These are phyloP conservation scores for Phytopythium helicoides DNA, from an alignment of 352 stramenopile genomes.

Conservation along the genomic window DNA sequence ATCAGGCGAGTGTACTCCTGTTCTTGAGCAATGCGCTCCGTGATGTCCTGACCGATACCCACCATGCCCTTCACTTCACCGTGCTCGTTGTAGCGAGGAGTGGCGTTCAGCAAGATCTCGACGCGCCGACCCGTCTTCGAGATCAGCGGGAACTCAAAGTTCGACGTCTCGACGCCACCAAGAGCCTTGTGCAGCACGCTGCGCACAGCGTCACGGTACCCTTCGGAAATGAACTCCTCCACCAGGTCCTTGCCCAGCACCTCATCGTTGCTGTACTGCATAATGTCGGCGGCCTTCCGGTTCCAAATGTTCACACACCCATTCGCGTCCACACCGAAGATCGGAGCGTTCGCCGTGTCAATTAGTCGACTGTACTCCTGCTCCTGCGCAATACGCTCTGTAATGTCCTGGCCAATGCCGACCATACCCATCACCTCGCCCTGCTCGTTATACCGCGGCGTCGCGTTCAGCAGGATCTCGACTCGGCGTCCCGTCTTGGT, in stretches of 20 bases:
- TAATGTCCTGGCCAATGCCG: constrained; percentile 66
- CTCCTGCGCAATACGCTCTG: constrained; percentile 60
- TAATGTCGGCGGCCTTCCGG: constrained; percentile 58
- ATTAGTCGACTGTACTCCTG: constrained; percentile 72
- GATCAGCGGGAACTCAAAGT: constrained; percentile 53
- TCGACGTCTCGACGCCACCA: constrained; percentile 46
- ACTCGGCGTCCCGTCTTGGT: constrained; percentile 51
- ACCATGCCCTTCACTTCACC: no score
- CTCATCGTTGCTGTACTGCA: constrained; percentile 68
- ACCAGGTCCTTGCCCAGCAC: constrained; percentile 65
- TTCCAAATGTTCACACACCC: constrained; percentile 60
- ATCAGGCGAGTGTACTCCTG: no score
- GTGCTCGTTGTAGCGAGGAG: no score
- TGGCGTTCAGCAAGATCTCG: constrained; percentile 6
- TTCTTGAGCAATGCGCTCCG: no score
- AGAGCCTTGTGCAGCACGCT: constrained; percentile 60
- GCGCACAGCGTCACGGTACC: constrained; percentile 41
- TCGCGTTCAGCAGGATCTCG: constrained; percentile 72
- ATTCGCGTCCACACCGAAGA: constrained; percentile 59
- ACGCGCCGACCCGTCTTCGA: constrained; percentile 43
- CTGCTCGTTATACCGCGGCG: constrained; percentile 51
- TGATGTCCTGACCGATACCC: no score
- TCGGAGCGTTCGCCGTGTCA: constrained; percentile 82
- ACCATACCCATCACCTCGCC: constrained; percentile 68
- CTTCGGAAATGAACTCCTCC: constrained; percentile 54